Conservation (phyloP, 1,284 basidiomycete genomes). For the Ceratobasidium sp. region DNA sequence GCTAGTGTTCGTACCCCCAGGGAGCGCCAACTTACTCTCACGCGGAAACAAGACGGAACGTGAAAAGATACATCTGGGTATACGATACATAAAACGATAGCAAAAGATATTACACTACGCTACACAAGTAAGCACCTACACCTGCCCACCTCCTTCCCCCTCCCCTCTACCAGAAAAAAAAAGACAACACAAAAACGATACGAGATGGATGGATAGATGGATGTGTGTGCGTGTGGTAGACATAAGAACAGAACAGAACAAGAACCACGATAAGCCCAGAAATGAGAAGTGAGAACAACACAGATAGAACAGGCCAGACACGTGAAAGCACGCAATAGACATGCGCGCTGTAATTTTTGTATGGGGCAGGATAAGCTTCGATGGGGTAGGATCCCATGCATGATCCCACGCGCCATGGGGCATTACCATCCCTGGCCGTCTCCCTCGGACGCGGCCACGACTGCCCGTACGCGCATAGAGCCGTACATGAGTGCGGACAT, state of each 20-base stretch:
- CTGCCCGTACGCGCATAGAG: constrained; percentile 29
- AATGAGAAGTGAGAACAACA: neutral
- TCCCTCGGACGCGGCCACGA: constrained; percentile 34
- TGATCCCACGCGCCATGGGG: neutral
- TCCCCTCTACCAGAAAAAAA: too few species aligned
- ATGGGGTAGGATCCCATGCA: neutral
- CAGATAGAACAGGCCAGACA: neutral
- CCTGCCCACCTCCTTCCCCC: too few species aligned
- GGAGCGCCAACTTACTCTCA: too few species aligned
- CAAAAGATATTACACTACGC: neutral
- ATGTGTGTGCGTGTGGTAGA: neutral
- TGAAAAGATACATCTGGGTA: constrained; percentile 37
- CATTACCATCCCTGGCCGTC: constrained; percentile 34
- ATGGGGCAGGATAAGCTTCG: neutral
- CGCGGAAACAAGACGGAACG: too few species aligned
- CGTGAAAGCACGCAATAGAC: neutral
- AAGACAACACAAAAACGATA: neutral
- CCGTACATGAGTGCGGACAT: constrained; percentile 44
- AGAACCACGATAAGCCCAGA: too few species aligned
- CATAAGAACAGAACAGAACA: neutral
- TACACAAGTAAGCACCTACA: neutral
- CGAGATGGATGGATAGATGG: neutral
- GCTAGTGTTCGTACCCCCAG: too few species aligned
- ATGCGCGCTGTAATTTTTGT: neutral
- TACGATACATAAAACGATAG: constrained; percentile 13